Conservation (phyloP, 2,329 filamentous ascomycete genomes). For the Purpureocillium lavendulum region DNA sequence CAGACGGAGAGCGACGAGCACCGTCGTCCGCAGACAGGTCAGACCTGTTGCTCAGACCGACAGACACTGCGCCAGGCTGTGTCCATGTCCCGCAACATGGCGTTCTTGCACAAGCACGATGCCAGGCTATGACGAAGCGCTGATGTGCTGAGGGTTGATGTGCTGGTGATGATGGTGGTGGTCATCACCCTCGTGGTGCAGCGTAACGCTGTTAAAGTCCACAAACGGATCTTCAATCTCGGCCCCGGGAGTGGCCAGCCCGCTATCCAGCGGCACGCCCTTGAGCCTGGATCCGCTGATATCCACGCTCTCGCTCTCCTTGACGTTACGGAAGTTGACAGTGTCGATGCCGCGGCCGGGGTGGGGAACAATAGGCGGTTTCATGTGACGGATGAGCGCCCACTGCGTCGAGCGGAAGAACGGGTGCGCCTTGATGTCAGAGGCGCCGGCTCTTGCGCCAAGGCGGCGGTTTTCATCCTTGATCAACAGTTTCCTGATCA, state of each 20-base stretch:
- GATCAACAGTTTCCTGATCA: constrained; percentile 94
- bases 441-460: constrained; percentile 88
- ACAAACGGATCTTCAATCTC: constrained; percentile 88
- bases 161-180: constrained; percentile 24
- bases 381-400: constrained; percentile 95
- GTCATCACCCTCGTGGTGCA: constrained; percentile 92
- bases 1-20: background rate
- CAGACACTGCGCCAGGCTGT: background rate
- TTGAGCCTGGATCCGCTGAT: constrained; percentile 59
- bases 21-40: background rate
- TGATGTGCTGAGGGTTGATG: constrained; percentile 14
- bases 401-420: constrained; percentile 96
- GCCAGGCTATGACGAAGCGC: constrained; percentile 9
- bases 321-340: constrained; percentile 95
- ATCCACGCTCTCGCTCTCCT: constrained; percentile 93
- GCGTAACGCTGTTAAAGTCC: constrained; percentile 96
- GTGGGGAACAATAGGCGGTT: constrained; percentile 91
- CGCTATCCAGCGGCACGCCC: constrained; percentile 80
- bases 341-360: constrained; percentile 87
- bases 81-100: background rate
- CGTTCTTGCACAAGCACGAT: background rate
- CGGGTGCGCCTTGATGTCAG: constrained; percentile 90
- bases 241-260: constrained; percentile 73
- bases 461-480: constrained; percentile 94
- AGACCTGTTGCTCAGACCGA: background rate